Evolutionary conservation across 129 eudicot species (phyloP).

Genomic region (Erigeron canadensis): DNA sequence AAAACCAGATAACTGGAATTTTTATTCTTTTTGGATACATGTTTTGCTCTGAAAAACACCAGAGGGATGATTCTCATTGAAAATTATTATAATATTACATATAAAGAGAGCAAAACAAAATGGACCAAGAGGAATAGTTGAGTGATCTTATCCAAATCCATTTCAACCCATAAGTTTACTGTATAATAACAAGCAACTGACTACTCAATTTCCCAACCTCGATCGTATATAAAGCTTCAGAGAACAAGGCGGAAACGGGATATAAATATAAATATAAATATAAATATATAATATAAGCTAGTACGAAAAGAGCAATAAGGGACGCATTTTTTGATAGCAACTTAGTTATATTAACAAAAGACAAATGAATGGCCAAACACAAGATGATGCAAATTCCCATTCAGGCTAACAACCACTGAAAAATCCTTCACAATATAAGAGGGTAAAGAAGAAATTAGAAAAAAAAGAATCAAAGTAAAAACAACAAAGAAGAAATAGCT

Average conservation of each 20-base stretch:
- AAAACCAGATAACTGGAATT: background rate
- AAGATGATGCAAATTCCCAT: slow-evolving; percentile 32
- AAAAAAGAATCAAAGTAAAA: background rate
- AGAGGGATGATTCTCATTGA: too few relatives aligned
- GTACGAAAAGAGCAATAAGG: background rate
- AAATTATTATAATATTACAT: too few relatives aligned
- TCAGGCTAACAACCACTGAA: slow-evolving; percentile 30
- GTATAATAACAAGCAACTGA: background rate
- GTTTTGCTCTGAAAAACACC: too few relatives aligned
- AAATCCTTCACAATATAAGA: slow-evolving; percentile 28
- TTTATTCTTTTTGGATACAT: too few relatives aligned
- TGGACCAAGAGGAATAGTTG: too few relatives aligned
- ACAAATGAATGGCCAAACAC: slow-evolving; percentile 24
- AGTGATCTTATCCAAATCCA: too few relatives aligned
- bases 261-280: too few relatives aligned
- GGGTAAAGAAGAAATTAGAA: background rate
- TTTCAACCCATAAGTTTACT: background rate
- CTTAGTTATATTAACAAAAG: slow-evolving; percentile 21
- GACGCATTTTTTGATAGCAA: background rate
- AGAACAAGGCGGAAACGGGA: slow-evolving; percentile 2
- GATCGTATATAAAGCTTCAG: background rate
- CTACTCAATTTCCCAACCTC: background rate
- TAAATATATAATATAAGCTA: background rate
- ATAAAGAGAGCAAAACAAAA: too few relatives aligned
- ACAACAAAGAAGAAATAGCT: slow-evolving; percentile 26